Percentiles rank a stretch among this genome's conserved stretches.
Evolutionary conservation across 805 yeast genomes (phyloP).

Genomic region (Candida nonsorbophila): DNA sequence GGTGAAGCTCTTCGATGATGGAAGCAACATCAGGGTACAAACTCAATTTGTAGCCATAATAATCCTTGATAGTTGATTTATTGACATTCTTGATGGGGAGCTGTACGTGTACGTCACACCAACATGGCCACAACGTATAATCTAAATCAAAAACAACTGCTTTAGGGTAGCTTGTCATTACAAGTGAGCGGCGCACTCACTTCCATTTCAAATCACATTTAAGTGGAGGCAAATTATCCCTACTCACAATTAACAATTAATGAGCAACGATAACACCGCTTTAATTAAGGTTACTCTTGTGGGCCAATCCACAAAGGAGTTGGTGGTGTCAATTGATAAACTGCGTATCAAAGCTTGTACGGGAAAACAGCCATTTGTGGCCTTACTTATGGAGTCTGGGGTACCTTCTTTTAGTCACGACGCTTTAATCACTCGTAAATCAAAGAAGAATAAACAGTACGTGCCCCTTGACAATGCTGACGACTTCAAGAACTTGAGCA

Average conservation of each 20-base stretch:
- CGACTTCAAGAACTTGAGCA: slow-evolving; percentile 39
- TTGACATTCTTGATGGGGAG: slow-evolving; percentile 44
- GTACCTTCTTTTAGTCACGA: too few relatives aligned
- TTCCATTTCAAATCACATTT: slow-evolving; percentile 1
- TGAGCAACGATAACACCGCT: neutral
- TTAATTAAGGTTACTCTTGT: neutral
- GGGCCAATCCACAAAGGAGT: neutral
- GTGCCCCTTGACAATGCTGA: slow-evolving; percentile 30
- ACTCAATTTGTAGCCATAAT: slow-evolving; percentile 47
- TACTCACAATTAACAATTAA: too few relatives aligned
- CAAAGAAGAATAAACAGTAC: slow-evolving; percentile 40
- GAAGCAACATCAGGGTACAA: slow-evolving; percentile 66
- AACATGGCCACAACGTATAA: slow-evolving; percentile 76
- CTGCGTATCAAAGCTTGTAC: slow-evolving; percentile 7
- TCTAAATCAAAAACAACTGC: slow-evolving; percentile 72
- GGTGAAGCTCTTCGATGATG: slow-evolving; percentile 50
- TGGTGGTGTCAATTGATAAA: slow-evolving; percentile 9
- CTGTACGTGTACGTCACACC: slow-evolving; percentile 74
- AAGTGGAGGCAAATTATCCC: slow-evolving; percentile 1
- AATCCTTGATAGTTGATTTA: slow-evolving; percentile 42
- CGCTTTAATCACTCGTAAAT: slow-evolving; percentile 35
- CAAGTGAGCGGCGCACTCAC: too few relatives aligned
- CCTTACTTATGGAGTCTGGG: slow-evolving; percentile 3
- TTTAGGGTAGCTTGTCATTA: slow-evolving; percentile 7
- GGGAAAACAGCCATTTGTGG: slow-evolving; percentile 10